Evolutionary conservation across 1,139 yeast species (phyloP).

Genomic region (Casaregolazyma lundiana): DNA sequence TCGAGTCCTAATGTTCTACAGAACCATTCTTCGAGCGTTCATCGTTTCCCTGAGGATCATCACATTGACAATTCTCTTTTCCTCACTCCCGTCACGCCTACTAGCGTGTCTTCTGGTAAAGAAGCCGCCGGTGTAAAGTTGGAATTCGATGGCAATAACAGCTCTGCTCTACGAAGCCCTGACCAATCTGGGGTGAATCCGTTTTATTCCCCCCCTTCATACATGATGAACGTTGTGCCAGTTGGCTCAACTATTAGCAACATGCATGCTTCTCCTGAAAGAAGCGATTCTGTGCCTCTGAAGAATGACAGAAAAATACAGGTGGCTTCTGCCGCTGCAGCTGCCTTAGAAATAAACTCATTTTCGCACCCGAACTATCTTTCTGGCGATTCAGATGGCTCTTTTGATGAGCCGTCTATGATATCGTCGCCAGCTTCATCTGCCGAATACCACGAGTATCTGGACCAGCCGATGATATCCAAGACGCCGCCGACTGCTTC

Average conservation of each 20-base stretch:
- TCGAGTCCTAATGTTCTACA: conserved; percentile 8
- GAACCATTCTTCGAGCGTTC: conserved; percentile 6
- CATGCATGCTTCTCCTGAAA: neutral
- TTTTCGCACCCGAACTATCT: conserved; percentile 18
- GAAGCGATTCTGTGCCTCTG: conserved; percentile 11
- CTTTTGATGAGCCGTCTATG: conserved; percentile 1
- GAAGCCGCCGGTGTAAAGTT: conserved; percentile 12
- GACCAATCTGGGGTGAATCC: conserved; percentile 28
- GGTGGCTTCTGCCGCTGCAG: conserved; percentile 18
- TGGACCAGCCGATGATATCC: neutral
- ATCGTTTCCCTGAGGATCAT: neutral
- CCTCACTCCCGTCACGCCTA: conserved; percentile 21
- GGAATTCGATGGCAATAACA: conserved; percentile 5
- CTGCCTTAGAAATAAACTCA: conserved; percentile 16
- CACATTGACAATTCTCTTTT: conserved; percentile 12
- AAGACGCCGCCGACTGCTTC: neutral
- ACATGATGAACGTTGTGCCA: conserved; percentile 13
- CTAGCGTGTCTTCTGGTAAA: conserved; percentile 8
- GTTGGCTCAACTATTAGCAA: conserved; percentile 9
- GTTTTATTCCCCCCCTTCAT: conserved; percentile 35
- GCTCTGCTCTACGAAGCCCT: conserved; percentile 6
- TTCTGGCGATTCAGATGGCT: conserved; percentile 1
- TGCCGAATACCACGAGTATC: conserved; percentile 6
- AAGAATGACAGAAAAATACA: conserved; percentile 9
- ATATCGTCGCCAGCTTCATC: conserved; percentile 7